Conservation (phyloP, 2,329 filamentous ascomycete genomes). For the Aureobasidium subglaciale region DNA sequence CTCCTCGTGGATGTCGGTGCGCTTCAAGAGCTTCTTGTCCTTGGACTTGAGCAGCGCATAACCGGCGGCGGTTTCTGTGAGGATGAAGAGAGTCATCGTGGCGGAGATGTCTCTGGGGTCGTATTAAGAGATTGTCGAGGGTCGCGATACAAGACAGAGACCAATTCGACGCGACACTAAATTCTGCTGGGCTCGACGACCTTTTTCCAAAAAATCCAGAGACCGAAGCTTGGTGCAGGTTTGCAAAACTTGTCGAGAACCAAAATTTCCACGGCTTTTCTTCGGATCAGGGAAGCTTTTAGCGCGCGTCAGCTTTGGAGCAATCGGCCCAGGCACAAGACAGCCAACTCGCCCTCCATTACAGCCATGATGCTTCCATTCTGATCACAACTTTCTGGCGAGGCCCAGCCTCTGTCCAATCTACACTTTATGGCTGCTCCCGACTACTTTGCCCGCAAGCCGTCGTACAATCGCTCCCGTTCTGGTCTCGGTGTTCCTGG, state of each 20-base stretch:
- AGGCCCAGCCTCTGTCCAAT: conserved; percentile 5
- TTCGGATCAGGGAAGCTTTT: background rate
- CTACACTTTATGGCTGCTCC: conserved; percentile 8
- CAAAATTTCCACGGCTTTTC: conserved; percentile 4
- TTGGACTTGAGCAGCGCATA: conserved; percentile 98
- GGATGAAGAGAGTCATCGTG: conserved; percentile 61
- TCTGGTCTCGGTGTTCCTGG: background rate
- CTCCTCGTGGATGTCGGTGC: conserved; percentile 69
- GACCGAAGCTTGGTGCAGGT: background rate
- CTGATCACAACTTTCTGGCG: background rate
- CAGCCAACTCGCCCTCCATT: background rate
- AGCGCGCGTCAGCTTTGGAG: conserved; percentile 3
- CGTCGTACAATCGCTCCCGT: conserved; percentile 1
- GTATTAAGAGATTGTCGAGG: background rate
- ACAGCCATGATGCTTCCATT: background rate
- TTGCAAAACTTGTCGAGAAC: background rate
- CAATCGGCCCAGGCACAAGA: background rate
- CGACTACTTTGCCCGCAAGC: conserved; percentile 13
- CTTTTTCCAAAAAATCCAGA: conserved; percentile 5
- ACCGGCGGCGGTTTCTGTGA: conserved; percentile 89
- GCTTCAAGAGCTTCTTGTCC: conserved; percentile 96
- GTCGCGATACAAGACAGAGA: background rate
- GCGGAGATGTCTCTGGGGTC: background rate
- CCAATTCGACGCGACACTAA: conserved; percentile 2
- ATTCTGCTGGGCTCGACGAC: background rate